These are phyloP conservation scores for Aspergillus viridinutans DNA, from an alignment of 2,329 filamentous ascomycete species.

Conservation along the genomic window DNA sequence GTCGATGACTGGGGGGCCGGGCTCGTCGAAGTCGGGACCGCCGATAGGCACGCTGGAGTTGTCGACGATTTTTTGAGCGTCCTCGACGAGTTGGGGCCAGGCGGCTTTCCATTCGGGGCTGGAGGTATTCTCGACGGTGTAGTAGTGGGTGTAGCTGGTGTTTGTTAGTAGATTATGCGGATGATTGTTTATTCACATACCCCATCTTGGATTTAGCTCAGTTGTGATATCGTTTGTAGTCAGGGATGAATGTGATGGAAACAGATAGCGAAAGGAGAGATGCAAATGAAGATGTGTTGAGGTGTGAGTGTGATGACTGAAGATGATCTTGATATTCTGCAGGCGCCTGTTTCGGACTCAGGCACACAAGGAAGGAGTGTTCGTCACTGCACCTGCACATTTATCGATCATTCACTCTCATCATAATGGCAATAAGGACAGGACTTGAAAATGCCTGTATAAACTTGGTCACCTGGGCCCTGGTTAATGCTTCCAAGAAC, in stretches of 20 bases:
- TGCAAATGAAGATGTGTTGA: neutral
- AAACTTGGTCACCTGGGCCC: too few species aligned
- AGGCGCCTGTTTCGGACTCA: neutral
- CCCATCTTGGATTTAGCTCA: neutral
- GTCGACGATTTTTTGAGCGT: conserved; percentile 9
- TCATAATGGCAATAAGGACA: neutral
- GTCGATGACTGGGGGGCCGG: neutral
- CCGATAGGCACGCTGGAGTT: neutral
- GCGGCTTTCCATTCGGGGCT: conserved; percentile 11
- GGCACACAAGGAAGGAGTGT: neutral
- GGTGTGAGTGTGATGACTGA: neutral
- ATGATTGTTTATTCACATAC: neutral
- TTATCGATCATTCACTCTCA: neutral
- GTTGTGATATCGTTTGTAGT: too few species aligned
- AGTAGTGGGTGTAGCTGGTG: conserved; percentile 18
- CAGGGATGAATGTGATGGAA: neutral
- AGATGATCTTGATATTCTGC: neutral
- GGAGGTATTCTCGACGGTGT: conserved; percentile 5
- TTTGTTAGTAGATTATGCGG: neutral
- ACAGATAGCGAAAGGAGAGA: too few species aligned
- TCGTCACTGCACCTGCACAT: neutral
- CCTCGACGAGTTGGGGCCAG: conserved; percentile 14
- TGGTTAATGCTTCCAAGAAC: too few species aligned
- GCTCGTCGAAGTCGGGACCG: neutral
- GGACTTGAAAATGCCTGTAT: too few species aligned